phyloP scores from a whole-genome alignment of 768 basidiomycete species.

The Phallus indusiatus region DNA sequence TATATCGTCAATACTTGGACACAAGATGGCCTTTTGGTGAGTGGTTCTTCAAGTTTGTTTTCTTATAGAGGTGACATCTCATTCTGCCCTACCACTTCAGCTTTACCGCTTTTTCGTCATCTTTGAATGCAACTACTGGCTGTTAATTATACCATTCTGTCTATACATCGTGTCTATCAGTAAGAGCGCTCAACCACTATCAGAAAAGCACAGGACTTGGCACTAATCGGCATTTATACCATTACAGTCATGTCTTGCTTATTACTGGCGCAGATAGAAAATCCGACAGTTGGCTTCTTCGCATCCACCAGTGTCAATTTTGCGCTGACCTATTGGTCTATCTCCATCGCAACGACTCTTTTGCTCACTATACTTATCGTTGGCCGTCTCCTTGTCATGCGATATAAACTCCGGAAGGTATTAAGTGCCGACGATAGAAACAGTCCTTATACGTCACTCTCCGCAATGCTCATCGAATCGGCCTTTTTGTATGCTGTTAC shows the following conservation, averaged over 20 bases:
- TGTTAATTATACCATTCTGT: constrained; percentile 12
- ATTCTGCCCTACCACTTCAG: neutral
- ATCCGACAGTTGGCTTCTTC: constrained; percentile 12
- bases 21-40: neutral
- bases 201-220: neutral
- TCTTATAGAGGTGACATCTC: neutral
- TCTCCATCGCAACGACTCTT: constrained; percentile 25
- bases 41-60: neutral
- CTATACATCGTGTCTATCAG: constrained; percentile 18
- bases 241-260: constrained; percentile 11
- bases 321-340: constrained; percentile 2
- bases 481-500: constrained; percentile 2
- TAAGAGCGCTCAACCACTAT: constrained; percentile 1
- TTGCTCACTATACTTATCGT: constrained; percentile 25
- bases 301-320: neutral
- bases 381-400: constrained; percentile 18
- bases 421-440: neutral
- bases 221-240: neutral
- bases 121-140: constrained; percentile 9
- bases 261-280: constrained; percentile 11
- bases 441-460: neutral
- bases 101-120: constrained; percentile 10
- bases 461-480: constrained; percentile 6
- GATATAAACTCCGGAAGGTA: constrained; percentile 13
- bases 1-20: neutral